Evolutionary conservation across 2,329 filamentous ascomycete genomes (phyloP), one percentile per base, ranked within the genome.

Genomic region (Calonectria crousiana): DNA sequence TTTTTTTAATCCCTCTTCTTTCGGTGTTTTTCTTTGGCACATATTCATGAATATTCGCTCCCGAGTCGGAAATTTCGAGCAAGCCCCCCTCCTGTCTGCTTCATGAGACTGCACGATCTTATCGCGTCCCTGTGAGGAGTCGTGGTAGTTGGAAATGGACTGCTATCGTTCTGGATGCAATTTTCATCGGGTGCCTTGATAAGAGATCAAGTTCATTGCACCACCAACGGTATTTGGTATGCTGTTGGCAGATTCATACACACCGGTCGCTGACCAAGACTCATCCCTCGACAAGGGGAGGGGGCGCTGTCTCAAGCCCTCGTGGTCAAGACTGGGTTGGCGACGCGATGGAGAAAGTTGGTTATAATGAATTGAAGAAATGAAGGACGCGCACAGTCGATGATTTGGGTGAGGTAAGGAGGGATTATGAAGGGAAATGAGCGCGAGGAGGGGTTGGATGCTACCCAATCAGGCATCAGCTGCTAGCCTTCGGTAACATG

Each of bases 381-480:
- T 62, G 56, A 26, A 28, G 13, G 16, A 20, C 4, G 18, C n/a
- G 56, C 20, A 28, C n/a, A 14, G 36, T 20, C 14, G 34, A 62
- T 62, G 56, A 20, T 3, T 26, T 62, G 13, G 9, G 56, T 41
- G 56, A 62, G 34, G 6, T n/a, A 30, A 28, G 16, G 34, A 62
- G 56, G 38, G n/a, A 41, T 62, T 62, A 62, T 62, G n/a, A 41
- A 41, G n/a, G 34, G 34, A 44, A 38, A 38, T 36, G 32, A 58
- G 32, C 26, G 34, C 13, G 34, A 34, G 41, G 56, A 62, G 56
- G 56, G 56, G 56, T 36, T 23, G 26, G 34, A 26, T 28, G 16
- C 56, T 28, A 10, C 56, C 56, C 56, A 62, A 62, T 62, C 34
- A 62, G 56, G 56, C 56, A 62, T 41, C 56, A 53, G 28, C 28